Evolutionary conservation across 371 early-diverging fungal species (phyloP), one percentile per base, ranked within the genome.

Genomic region (Choanephora cucurbitarum): DNA sequence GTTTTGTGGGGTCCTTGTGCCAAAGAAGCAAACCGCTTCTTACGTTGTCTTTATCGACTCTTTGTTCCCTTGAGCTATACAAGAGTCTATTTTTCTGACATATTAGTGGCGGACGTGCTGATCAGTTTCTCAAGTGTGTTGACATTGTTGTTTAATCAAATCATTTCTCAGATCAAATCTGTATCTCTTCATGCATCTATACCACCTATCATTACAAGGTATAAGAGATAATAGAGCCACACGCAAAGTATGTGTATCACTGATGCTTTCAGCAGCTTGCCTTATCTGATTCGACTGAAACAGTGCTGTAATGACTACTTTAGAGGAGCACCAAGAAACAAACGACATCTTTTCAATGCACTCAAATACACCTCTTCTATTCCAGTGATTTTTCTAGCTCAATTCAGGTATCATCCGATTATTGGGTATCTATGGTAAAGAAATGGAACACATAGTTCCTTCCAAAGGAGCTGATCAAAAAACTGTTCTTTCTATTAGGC

Each of bases 21-120:
- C n/a, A 42, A 44, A 42, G 44, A 52, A 2, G 10, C 13, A 3
- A 10, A 32, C 1, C 28, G 44, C 5, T 52, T 52, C 2, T 14
- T 52, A 17, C 42, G 43, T 19, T 52, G 52, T 17, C 18, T 52
- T 5, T 31, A 43, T 21, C 23, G 44, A 21, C 14, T 52, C 2
- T 19, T 42, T 2, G 33, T 48, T 11, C 13, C 18, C 2, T 18
- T 32, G 4, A 8, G 3, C 7, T 23, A 44, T 42, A 11, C 23
- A 6, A 70, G 79, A 1, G 90, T 93, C 5, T 78, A 76, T 32
- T 88, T 94, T 59, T 80, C 80, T 0, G 95, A 96, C 59, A 82
- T 93, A 19, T 82, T 96, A 31, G 67, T 96, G 55, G 93, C 94
- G 1, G 96, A 96, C 82, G 86, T 95, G 21, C 66, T 95, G 62